Base-by-base conservation (phyloP, 75 land plant species). In the Sequoiadendron giganteum region DNA sequence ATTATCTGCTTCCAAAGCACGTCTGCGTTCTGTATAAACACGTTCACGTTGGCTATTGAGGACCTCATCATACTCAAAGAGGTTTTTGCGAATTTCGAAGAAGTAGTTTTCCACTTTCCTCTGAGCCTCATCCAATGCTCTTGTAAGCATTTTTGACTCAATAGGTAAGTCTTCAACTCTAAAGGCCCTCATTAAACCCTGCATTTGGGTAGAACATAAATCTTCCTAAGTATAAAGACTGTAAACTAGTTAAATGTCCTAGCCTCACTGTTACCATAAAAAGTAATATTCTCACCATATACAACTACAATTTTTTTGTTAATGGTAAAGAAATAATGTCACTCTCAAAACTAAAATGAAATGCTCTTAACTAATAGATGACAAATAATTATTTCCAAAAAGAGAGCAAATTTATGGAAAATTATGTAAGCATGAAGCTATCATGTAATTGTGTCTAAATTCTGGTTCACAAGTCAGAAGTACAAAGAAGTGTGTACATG, bases 121-220 rank as follows among this genome's bases (percentile, higher is more conserved):
- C 88, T 98, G 99, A 86, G 99, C 99, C 88, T 98, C 99, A 92
- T 98, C 99, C 68, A 98, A 91, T 61, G 99, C 94, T 87, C 94
- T 94, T 18, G 99, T 98, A 70, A 98, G 93, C 99, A 98, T 96
- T 75, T 93, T 89, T 49, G 99, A 98, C 81, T 98, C 99, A 75
- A 98, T 98, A 25, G 99, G 99, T 11, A 98, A 93, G 77, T 98
- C 99, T 89, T 97, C 99, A 45, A 98, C 96, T 90, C 99, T 93
- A 87, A 97, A 98, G 36, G 99, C 99, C 83, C 92, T 95, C 99
- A 98, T 98, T 89, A 98, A 91, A 83, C 97, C 99, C 99, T 98
- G 84, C 88, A 92, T 42, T 75, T 32, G 77, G 38, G 77, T 75
- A 75, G 77, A 56, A 36, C 56, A 88, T 38, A n/a, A 14, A 52